Conservation (phyloP, 768 basidiomycete genomes). For the Boletus edulis region DNA sequence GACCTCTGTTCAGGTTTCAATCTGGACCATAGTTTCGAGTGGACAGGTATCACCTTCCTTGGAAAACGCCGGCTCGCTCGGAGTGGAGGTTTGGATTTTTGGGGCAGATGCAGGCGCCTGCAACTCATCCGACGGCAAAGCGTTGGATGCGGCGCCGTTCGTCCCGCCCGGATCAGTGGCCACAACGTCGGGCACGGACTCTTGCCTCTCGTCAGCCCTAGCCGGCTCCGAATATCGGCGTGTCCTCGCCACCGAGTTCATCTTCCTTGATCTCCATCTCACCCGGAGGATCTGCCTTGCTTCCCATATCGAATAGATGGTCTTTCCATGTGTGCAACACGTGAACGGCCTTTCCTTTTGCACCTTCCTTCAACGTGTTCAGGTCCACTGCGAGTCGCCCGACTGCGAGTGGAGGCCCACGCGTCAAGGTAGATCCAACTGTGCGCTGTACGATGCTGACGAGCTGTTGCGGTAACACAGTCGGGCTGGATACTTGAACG, state of each 20-base stretch:
- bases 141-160: slow-evolving; percentile 18
- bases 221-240: slow-evolving; percentile 8
- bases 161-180: slow-evolving; percentile 17
- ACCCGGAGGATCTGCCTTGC: slow-evolving; percentile 56
- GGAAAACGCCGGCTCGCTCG: slow-evolving; percentile 15
- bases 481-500: slow-evolving; percentile 45
- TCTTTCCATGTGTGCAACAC: slow-evolving; percentile 79
- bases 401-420: slow-evolving; percentile 62
- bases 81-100: slow-evolving; percentile 4
- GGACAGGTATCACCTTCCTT: slow-evolving; percentile 27
- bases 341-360: slow-evolving; percentile 77
- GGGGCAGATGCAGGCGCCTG: neutral
- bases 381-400: slow-evolving; percentile 65
- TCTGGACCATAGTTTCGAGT: neutral
- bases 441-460: slow-evolving; percentile 60
- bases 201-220: slow-evolving; percentile 1
- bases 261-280: slow-evolving; percentile 27
- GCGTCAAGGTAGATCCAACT: slow-evolving; percentile 25
- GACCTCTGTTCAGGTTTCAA: slow-evolving; percentile 19
- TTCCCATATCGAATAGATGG: slow-evolving; percentile 68
- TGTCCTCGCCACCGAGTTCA: slow-evolving; percentile 2
- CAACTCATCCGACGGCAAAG: slow-evolving; percentile 10
- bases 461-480: slow-evolving; percentile 47
- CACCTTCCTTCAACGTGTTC: slow-evolving; percentile 44
- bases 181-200: slow-evolving; percentile 9